These are phyloP conservation scores for Podospora sp. DNA, from an alignment of 495 filamentous ascomycete species.

Conservation along the genomic window DNA sequence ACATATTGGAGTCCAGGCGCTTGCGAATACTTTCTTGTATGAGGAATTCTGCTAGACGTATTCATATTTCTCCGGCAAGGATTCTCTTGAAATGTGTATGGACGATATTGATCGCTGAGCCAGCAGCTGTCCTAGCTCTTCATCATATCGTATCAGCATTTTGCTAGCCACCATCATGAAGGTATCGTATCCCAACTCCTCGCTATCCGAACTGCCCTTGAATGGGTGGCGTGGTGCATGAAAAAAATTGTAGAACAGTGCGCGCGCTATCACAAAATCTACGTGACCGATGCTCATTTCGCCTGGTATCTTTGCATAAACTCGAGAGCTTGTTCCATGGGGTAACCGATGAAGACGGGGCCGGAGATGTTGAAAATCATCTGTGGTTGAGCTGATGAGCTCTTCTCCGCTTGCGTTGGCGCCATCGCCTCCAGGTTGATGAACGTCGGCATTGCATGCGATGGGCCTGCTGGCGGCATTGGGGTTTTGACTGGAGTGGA, in stretches of 20 bases:
- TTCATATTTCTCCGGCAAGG: too few species aligned
- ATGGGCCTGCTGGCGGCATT: constrained; percentile 13
- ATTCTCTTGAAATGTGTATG: too few species aligned
- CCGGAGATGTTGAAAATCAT: constrained; percentile 74
- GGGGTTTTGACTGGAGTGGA: constrained; percentile 26
- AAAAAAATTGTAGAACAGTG: background rate
- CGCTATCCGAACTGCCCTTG: background rate
- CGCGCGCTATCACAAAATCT: constrained; percentile 4
- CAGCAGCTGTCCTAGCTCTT: background rate
- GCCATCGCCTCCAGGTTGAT: constrained; percentile 38
- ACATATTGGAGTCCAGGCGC: background rate
- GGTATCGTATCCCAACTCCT: background rate
- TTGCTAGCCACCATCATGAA: background rate
- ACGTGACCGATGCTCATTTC: constrained; percentile 6
- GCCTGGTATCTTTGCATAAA: constrained; percentile 63
- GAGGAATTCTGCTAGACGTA: background rate
- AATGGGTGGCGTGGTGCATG: background rate
- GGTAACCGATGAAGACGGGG: constrained; percentile 87
- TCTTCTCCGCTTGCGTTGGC: constrained; percentile 27
- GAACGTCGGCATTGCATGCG: constrained; percentile 41
- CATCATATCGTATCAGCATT: background rate
- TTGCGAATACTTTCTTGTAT: background rate
- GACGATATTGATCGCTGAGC: background rate
- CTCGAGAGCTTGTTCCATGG: constrained; percentile 72
- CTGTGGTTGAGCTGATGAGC: constrained; percentile 44